phyloP scores from a whole-genome alignment of 2,329 filamentous ascomycete genomes.

The Colletotrichum sansevieriae region DNA sequence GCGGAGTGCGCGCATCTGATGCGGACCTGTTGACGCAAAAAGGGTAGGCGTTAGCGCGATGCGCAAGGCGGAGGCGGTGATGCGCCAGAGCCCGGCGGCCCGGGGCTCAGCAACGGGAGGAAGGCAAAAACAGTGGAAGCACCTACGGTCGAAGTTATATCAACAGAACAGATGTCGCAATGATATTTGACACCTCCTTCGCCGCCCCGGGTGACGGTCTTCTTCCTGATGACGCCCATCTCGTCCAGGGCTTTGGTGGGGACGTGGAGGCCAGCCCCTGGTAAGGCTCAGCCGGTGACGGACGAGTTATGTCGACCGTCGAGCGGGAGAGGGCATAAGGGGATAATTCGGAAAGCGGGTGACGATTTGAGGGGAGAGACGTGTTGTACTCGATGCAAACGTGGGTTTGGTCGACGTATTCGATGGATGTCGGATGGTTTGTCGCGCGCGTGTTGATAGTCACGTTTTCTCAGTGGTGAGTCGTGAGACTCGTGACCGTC shows the following conservation, averaged over 20 bases:
- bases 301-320: constrained; percentile 15
- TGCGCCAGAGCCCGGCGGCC: constrained; percentile 20
- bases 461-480: constrained; percentile 9
- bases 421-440: constrained; percentile 30
- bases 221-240: constrained; percentile 98
- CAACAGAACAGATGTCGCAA: constrained; percentile 95
- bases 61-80: constrained; percentile 5
- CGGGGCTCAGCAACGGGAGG: constrained; percentile 12
- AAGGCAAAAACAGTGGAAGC: constrained; percentile 19
- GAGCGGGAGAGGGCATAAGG: constrained; percentile 23
- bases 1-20: constrained; percentile 88
- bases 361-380: background rate
- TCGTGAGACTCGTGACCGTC: background rate
- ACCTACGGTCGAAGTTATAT: constrained; percentile 95
- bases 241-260: constrained; percentile 44
- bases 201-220: constrained; percentile 85
- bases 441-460: constrained; percentile 24
- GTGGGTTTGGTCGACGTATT: constrained; percentile 22
- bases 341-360: background rate
- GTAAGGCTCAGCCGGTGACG: constrained; percentile 36
- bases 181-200: constrained; percentile 96
- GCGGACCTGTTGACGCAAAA: constrained; percentile 77
- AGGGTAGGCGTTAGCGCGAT: constrained; percentile 40
- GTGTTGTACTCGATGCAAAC: constrained; percentile 6
- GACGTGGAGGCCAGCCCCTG: constrained; percentile 40